A percentile compares a stretch with the other conserved stretches of the same genome.
Conservation (phyloP, 2,329 filamentous ascomycete species). For the Zymoseptoria pseudotritici region DNA sequence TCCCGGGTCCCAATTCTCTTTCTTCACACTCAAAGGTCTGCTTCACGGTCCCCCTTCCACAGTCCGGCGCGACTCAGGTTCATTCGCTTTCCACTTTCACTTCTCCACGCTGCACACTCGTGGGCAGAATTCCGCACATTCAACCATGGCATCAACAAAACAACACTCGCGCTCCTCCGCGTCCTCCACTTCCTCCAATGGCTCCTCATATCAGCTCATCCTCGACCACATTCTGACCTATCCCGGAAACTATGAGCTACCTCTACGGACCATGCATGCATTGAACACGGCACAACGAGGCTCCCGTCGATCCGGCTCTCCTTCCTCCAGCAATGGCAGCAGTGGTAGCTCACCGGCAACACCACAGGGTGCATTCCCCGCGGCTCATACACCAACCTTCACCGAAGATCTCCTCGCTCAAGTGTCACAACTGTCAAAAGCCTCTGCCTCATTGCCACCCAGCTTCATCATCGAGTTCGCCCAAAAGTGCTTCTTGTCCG, state of each 20-base stretch:
- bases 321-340: constrained; percentile 29
- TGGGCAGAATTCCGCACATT: not conserved
- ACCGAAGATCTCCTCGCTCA: constrained; percentile 47
- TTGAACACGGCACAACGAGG: constrained; percentile 53
- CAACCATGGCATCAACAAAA: constrained; percentile 6
- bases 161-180: constrained; percentile 21
- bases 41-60: not conserved
- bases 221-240: constrained; percentile 55
- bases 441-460: constrained; percentile 55
- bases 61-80: not conserved
- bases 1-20: not conserved
- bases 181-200: constrained; percentile 34
- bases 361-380: constrained; percentile 20
- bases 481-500: constrained; percentile 49
- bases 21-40: no score
- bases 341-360: constrained; percentile 31
- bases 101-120: not conserved
- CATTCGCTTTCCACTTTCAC: not conserved
- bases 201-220: constrained; percentile 38
- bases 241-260: constrained; percentile 57
- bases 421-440: constrained; percentile 50
- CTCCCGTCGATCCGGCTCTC: constrained; percentile 24
- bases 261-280: constrained; percentile 60
- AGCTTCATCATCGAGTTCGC: constrained; percentile 57
- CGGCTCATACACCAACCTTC: constrained; percentile 37